Base-by-base conservation (phyloP, 129 eudicot species). In the Lactuca sativa region DNA sequence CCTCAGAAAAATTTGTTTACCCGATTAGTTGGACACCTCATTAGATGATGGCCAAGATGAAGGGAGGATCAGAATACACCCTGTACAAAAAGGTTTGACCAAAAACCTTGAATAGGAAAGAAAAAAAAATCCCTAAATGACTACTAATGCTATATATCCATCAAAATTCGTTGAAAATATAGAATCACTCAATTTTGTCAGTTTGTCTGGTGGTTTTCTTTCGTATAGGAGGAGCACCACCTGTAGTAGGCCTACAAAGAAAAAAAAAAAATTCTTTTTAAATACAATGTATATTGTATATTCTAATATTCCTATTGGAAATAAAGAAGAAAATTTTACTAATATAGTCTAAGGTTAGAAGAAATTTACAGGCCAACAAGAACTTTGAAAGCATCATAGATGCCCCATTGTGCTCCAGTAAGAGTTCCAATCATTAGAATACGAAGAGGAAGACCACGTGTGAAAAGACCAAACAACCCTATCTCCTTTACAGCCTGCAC, bases 331-430 rank as follows among this genome's bases (percentile, higher is more conserved):
- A 54, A 37, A 41, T 14, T 31, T 33, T 18, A 21, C 8, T 40
- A 38, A 43, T 10, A 8, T 12, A 9, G 32, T 56, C 25, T 6
- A 14, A 69, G 16, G 56, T 49, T 47, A 11, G 44, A 40, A 56
- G 67, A 54, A 68, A 72, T 85, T 82, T 86, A 92, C 98, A 92
- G 92, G 30, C 98, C 98, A 81, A 82, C 91, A 56, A 70, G 83
- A n/a, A 92, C 90, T 89, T 92, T 92, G 82, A 92, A 89, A 66
- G 96, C 81, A 75, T 92, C 96, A 69, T 88, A 92, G 41, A 89
- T 89, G 2, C 95, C 95, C 98, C 98, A 92, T 21, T 92, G 98
- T 53, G 93, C 95, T 71, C 96, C 98, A 9, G 96, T 92, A 52
- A 92, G 96, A 15, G 96, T 86, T 48, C 96, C 98, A 9, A 92